phyloP scores from a whole-genome alignment of 164 flowering plant genomes.

The Litsea cubeba region DNA sequence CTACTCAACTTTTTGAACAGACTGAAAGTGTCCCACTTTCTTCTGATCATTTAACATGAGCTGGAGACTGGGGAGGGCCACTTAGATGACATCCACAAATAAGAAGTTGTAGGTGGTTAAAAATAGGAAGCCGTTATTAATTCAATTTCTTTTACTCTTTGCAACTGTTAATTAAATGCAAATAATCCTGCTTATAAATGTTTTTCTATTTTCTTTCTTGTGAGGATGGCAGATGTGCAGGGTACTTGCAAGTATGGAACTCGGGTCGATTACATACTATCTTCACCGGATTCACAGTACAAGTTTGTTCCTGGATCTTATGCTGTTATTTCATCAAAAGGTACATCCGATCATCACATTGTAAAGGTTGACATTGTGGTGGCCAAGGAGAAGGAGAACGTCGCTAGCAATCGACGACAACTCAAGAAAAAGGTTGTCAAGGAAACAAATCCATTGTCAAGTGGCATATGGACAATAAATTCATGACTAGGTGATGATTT shows the following conservation, averaged over 20 bases:
- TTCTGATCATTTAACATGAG: too few species aligned
- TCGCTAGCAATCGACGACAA: conserved; percentile 6
- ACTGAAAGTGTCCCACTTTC: too few species aligned
- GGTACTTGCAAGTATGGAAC: conserved; percentile 99
- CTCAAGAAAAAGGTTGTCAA: conserved; percentile 24
- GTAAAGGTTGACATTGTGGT: conserved; percentile 70
- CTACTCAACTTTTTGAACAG: too few species aligned
- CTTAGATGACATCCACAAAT: too few species aligned
- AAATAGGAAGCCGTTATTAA: too few species aligned
- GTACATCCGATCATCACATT: conserved; percentile 96
- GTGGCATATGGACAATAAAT: neutral
- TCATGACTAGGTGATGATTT: too few species aligned
- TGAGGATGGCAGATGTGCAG: conserved; percentile 61
- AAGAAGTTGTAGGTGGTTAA: too few species aligned
- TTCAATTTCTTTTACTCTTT: neutral
- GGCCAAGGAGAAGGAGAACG: conserved; percentile 10
- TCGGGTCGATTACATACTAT: conserved; percentile 77
- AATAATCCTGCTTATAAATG: neutral
- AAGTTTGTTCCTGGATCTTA: conserved; percentile 85
- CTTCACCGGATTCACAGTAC: conserved; percentile 64
- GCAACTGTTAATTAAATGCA: neutral
- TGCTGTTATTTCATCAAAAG: conserved; percentile 83
- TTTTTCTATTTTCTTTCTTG: neutral
- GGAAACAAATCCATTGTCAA: conserved; percentile 12
- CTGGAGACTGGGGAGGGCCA: too few species aligned